These are phyloP conservation scores for Ophiostoma ulmi DNA, from an alignment of 2,329 filamentous ascomycete species.

Conservation along the genomic window DNA sequence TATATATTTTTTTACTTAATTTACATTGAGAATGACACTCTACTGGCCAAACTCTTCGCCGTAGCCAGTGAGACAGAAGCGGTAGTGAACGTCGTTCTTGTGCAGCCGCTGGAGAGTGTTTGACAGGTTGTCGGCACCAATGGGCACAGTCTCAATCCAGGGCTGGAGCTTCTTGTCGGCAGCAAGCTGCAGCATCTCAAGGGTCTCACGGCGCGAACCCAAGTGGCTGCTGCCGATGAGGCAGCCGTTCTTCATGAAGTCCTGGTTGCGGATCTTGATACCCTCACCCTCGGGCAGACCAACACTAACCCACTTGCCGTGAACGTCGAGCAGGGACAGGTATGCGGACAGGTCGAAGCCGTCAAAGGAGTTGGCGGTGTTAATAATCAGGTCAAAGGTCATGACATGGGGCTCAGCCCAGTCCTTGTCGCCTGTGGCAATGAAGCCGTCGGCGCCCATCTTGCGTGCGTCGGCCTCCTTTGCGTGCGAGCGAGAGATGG, in stretches of 20 bases:
- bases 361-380: conserved; percentile 64
- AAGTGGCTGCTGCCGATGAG: conserved; percentile 67
- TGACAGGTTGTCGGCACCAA: conserved; percentile 65
- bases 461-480: conserved; percentile 56
- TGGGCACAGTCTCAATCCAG: conserved; percentile 69
- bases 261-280: conserved; percentile 65
- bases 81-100: conserved; percentile 66
- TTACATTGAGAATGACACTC: background rate
- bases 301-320: conserved; percentile 74
- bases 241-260: conserved; percentile 68
- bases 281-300: conserved; percentile 74
- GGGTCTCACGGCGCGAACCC: conserved; percentile 63
- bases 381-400: conserved; percentile 72
- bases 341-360: conserved; percentile 66
- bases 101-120: conserved; percentile 64
- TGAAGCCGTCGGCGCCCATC: conserved; percentile 57
- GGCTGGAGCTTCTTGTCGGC: conserved; percentile 64
- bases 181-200: conserved; percentile 67
- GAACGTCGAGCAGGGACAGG: conserved; percentile 73
- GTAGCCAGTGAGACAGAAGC: conserved; percentile 68
- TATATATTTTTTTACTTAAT: background rate
- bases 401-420: conserved; percentile 55
- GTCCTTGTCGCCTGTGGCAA: conserved; percentile 52
- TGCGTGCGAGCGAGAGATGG: conserved; percentile 54
- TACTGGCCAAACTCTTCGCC: conserved; percentile 60